Evolutionary conservation across 176 grass and related monocot genomes (phyloP), one percentile per base, ranked within the genome.

Genomic region (Musa beccarii): DNA sequence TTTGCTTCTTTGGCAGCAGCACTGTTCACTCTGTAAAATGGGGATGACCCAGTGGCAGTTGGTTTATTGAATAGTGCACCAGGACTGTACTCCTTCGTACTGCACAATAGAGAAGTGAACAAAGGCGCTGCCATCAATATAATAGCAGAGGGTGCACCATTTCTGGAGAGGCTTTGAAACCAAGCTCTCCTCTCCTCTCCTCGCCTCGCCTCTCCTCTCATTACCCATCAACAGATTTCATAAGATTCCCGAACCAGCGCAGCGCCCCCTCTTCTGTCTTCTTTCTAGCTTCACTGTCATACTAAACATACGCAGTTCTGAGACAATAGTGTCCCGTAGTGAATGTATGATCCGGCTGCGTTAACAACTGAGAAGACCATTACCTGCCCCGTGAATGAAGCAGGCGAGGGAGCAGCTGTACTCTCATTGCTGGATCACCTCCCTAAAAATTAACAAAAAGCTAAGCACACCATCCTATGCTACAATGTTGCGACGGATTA

Each of bases 11-110:
- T 61, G 17, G 17, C 57, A 61, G n/a, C 57, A 61, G 9, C 57
- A 61, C 57, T 61, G 57, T 61, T 61, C 57, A 21, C 57, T 61
- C 57, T 61, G 57, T 21, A 19, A 61, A n/a, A 20, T 43, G 34
- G 14, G 57, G 57, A 61, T 61, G 57, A 61, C 57, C 16, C 57
- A 61, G 57, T 61, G n/a, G 57, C 57, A 61, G 57, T 61, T 61
- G 57, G 57, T 61, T 61, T 61, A 61, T 61, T 61, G 57, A 61
- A 61, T 61, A 61, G 57, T 61, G 57, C 57, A 61, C 17, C 57
- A n/a, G 57, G 57, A n/a, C 57, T 61, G 57, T 61, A 61, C 57
- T 61, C 57, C 6, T 17, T n/a, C 17, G 57, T 61, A 61, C 57
- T 61, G 57, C 6, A 17, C n/a, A 8, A 17, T 19, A 6, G 57